These are phyloP conservation scores for Scleromitrula shiraiana DNA, from an alignment of 2,329 filamentous ascomycete species.

Conservation along the genomic window DNA sequence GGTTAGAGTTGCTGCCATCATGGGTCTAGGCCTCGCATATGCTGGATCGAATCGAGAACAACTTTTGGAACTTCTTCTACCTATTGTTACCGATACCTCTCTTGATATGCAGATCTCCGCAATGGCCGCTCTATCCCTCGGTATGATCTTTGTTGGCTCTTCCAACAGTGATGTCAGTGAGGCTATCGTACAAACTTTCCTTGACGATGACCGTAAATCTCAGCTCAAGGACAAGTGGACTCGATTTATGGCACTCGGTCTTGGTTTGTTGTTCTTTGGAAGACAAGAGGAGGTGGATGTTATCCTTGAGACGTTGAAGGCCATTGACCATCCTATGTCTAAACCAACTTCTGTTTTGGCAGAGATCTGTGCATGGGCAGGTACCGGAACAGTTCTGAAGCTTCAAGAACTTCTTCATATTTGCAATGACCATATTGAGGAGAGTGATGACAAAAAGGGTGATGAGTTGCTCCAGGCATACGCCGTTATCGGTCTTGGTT, in stretches of 20 bases:
- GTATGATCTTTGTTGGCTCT: slow-evolving; percentile 87
- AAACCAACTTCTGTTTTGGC: slow-evolving; percentile 92
- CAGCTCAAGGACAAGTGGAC: slow-evolving; percentile 98
- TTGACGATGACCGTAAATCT: slow-evolving; percentile 85
- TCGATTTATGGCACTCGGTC: slow-evolving; percentile 86
- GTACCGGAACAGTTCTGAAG: slow-evolving; percentile 93
- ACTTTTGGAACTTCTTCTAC: slow-evolving; percentile 74
- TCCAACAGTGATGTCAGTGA: slow-evolving; percentile 86
- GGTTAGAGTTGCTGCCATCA: slow-evolving; percentile 78
- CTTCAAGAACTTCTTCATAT: slow-evolving; percentile 95
- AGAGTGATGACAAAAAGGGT: slow-evolving; percentile 87
- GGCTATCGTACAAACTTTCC: slow-evolving; percentile 82
- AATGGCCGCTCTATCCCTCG: slow-evolving; percentile 87
- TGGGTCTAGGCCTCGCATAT: slow-evolving; percentile 92
- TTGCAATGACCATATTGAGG: slow-evolving; percentile 95
- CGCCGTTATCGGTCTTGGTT: slow-evolving; percentile 84
- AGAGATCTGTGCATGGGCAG: slow-evolving; percentile 96
- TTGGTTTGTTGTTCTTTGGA: slow-evolving; percentile 91
- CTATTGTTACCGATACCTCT: slow-evolving; percentile 76
- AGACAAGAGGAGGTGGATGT: slow-evolving; percentile 98
- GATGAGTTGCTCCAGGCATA: slow-evolving; percentile 95
- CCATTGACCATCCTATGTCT: slow-evolving; percentile 92
- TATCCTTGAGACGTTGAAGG: slow-evolving; percentile 92
- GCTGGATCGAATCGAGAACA: slow-evolving; percentile 90
- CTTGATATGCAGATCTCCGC: slow-evolving; percentile 93